phyloP scores from a whole-genome alignment of 805 yeast species.

The Lachancea sp. region DNA sequence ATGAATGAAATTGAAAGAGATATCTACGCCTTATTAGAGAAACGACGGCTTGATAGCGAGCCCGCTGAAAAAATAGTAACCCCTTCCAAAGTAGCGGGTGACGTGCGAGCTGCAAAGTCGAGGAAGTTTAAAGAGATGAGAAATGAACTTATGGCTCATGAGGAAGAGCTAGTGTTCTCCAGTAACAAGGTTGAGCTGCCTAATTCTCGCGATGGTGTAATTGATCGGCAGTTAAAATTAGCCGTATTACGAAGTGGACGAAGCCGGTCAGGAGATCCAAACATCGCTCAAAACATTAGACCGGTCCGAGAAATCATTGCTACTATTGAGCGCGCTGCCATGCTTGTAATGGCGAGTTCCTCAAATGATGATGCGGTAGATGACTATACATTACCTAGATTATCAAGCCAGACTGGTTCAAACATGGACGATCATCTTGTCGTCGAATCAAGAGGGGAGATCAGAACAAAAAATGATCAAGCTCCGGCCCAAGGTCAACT shows the following conservation, averaged over 20 bases:
- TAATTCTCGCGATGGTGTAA: background rate
- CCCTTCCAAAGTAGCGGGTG: background rate
- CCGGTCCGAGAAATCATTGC: slow-evolving; percentile 4
- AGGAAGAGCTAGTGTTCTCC: background rate
- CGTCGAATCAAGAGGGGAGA: too few relatives aligned
- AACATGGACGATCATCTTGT: too few relatives aligned
- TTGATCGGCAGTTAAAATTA: slow-evolving; percentile 1
- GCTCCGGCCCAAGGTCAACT: too few relatives aligned
- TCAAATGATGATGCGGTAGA: background rate
- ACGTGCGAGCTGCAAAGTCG: background rate
- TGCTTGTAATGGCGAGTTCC: background rate
- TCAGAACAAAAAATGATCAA: too few relatives aligned
- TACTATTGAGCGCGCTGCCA: slow-evolving; percentile 1
- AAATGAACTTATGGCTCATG: slow-evolving; percentile 1
- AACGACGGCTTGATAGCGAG: background rate
- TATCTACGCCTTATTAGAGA: background rate
- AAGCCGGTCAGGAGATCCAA: background rate
- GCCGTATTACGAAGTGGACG: background rate
- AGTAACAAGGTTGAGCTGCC: background rate
- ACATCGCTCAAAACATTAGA: background rate
- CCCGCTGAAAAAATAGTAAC: background rate
- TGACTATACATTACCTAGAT: background rate
- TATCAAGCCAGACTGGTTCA: background rate
- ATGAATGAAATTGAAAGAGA: slow-evolving; percentile 4
- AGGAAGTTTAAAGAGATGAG: background rate